phyloP scores from a whole-genome alignment of 352 stramenopile genomes.

The Globisporangium solare region DNA sequence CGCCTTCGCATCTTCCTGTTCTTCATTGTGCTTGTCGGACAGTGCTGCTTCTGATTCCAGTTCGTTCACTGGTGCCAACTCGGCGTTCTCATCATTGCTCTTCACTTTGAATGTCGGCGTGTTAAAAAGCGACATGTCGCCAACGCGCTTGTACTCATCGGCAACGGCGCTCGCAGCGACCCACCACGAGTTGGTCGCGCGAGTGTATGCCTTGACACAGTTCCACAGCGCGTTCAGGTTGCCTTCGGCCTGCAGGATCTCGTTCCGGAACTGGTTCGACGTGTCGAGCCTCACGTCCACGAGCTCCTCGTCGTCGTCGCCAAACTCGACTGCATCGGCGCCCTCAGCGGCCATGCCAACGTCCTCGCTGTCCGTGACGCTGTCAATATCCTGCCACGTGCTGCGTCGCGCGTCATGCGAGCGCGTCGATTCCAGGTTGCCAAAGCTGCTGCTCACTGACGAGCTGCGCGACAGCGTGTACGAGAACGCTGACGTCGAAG shows the following conservation, averaged over 20 bases:
- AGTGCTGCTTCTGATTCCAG: background rate
- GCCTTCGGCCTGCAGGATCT: slow-evolving; percentile 67
- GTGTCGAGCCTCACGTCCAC: slow-evolving; percentile 11
- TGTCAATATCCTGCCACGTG: slow-evolving; percentile 55
- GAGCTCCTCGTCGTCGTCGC: slow-evolving; percentile 10
- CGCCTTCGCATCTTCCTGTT: background rate
- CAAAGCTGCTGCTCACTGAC: slow-evolving; percentile 15
- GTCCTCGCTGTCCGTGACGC: slow-evolving; percentile 58
- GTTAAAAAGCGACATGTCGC: slow-evolving; percentile 48
- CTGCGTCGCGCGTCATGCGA: slow-evolving; percentile 8
- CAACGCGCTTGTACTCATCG: slow-evolving; percentile 62
- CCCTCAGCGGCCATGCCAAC: slow-evolving; percentile 24
- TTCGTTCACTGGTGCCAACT: background rate
- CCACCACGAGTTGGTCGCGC: slow-evolving; percentile 66
- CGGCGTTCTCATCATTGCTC: background rate
- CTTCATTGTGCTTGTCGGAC: slow-evolving; percentile 1
- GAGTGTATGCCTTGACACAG: slow-evolving; percentile 54
- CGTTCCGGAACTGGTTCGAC: slow-evolving; percentile 60
- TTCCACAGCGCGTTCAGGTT: slow-evolving; percentile 75
- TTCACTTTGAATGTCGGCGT: slow-evolving; percentile 4
- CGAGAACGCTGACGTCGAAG: slow-evolving; percentile 10
- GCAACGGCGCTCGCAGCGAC: slow-evolving; percentile 39
- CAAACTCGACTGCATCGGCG: slow-evolving; percentile 21
- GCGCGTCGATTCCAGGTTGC: slow-evolving; percentile 10
- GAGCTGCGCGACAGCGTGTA: slow-evolving; percentile 14